Conservation (phyloP, 371 early-diverging fungal species). For the Rozella allomycis region DNA sequence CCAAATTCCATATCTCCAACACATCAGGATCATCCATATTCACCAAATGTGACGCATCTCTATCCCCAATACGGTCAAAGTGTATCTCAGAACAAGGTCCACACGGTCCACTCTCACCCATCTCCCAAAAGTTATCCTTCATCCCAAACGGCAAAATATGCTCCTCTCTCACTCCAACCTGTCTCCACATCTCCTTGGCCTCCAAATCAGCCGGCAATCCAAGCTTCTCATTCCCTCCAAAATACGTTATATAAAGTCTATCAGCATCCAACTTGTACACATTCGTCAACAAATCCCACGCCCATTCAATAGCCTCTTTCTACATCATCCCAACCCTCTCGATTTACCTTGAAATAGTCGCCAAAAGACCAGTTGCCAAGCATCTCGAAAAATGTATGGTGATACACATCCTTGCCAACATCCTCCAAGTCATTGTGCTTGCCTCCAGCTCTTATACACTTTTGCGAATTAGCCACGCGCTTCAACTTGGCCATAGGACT, state of each 20-base stretch:
- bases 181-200: constrained; percentile 79
- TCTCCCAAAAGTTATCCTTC: constrained; percentile 99
- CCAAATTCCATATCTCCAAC: constrained; percentile 99
- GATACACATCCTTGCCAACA: constrained; percentile 98
- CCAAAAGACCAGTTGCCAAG: constrained; percentile 99
- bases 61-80: constrained; percentile 92
- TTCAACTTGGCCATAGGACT: constrained; percentile 69
- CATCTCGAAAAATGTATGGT: constrained; percentile 99
- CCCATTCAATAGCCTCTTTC: constrained; percentile 73
- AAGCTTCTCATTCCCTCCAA: constrained; percentile 70
- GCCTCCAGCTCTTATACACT: constrained; percentile 98
- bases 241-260: constrained; percentile 94
- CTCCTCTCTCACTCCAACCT: constrained; percentile 60
- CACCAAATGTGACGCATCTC: constrained; percentile 83
- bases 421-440: constrained; percentile 99
- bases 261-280: constrained; percentile 65
- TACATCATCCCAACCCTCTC: constrained; percentile 4
- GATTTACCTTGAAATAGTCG: constrained; percentile 85
- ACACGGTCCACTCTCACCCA: constrained; percentile 99
- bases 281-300: constrained; percentile 86
- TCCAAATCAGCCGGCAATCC: constrained; percentile 76
- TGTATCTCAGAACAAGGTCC: constrained; percentile 99
- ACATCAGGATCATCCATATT: constrained; percentile 98
- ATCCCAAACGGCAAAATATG: constrained; percentile 71
- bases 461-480: constrained; percentile 90